phyloP scores from a whole-genome alignment of 2,329 filamentous ascomycete genomes.

The Beauveria medogensis region DNA sequence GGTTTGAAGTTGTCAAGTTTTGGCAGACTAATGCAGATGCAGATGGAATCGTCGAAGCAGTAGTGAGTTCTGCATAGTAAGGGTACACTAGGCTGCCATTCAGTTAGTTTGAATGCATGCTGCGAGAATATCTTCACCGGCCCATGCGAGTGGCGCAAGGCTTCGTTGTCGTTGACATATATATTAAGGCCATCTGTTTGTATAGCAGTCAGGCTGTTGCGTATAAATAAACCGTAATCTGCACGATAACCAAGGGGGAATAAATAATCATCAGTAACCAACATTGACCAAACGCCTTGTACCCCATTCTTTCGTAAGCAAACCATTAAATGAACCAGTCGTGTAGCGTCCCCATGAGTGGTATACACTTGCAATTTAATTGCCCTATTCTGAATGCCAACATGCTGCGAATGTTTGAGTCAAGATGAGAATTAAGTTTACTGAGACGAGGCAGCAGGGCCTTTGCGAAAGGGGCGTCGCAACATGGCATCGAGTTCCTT shows the following conservation, averaged over 20 bases:
- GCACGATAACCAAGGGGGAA: background rate
- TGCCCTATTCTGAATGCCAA: background rate
- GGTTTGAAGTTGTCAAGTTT: constrained; percentile 9
- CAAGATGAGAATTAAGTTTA: background rate
- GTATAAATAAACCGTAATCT: background rate
- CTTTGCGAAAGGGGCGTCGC: background rate
- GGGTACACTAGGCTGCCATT: background rate
- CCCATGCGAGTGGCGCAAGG: background rate
- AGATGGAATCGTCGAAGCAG: constrained; percentile 1
- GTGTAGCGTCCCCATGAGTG: background rate
- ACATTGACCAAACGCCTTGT: constrained; percentile 1
- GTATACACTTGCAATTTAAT: background rate
- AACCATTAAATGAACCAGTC: background rate
- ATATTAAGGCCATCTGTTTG: background rate
- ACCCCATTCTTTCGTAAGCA: background rate
- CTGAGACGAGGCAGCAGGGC: background rate
- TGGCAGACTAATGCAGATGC: background rate
- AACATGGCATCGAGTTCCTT: constrained; percentile 18
- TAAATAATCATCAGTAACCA: background rate
- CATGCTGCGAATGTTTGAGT: background rate
- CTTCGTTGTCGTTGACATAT: background rate
- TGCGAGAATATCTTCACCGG: background rate
- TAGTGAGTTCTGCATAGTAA: background rate
- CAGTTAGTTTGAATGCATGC: background rate
- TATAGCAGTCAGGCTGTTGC: background rate